These are phyloP conservation scores for Yamagishiella unicocca DNA, from an alignment of 139 green algal species.

Conservation along the genomic window DNA sequence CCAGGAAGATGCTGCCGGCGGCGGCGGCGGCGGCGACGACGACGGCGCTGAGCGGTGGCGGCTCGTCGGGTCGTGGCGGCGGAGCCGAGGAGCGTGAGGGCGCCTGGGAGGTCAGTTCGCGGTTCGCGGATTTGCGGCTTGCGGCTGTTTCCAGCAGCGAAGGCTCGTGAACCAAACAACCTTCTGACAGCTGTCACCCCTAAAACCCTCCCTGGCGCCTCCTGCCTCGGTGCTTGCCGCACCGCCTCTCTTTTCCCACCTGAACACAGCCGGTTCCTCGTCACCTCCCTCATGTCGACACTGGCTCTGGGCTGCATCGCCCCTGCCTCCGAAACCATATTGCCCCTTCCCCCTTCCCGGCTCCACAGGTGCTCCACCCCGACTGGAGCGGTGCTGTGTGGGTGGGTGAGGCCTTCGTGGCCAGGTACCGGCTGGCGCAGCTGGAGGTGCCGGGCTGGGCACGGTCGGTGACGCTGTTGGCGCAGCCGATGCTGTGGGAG, in stretches of 20 bases:
- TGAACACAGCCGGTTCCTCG: no score
- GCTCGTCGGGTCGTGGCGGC: no score
- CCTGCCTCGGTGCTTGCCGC: no score
- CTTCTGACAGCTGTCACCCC: no score
- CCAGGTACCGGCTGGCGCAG: conserved; percentile 24
- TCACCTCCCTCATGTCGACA: background rate
- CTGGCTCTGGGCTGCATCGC: background rate
- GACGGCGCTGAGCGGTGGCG: background rate
- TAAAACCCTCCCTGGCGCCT: no score
- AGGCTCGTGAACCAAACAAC: no score
- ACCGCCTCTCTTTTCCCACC: no score
- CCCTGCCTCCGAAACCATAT: background rate
- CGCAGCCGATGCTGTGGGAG: background rate
- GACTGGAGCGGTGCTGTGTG: conserved; percentile 44
- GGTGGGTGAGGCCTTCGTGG: conserved; percentile 35
- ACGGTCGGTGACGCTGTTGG: conserved; percentile 2
- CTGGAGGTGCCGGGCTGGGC: conserved; percentile 43
- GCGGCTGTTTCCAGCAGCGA: no score
- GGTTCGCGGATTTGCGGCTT: no score
- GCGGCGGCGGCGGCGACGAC: background rate
- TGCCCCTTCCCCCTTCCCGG: background rate
- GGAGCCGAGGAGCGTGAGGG: background rate
- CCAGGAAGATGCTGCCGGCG: background rate
- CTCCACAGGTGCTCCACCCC: conserved; percentile 1
- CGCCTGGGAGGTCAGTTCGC: conserved; percentile 31